Percentiles rank a stretch among this genome's conserved stretches.
Evolutionary conservation across 768 basidiomycete species (phyloP).

Genomic region (Trametes cubensis): DNA sequence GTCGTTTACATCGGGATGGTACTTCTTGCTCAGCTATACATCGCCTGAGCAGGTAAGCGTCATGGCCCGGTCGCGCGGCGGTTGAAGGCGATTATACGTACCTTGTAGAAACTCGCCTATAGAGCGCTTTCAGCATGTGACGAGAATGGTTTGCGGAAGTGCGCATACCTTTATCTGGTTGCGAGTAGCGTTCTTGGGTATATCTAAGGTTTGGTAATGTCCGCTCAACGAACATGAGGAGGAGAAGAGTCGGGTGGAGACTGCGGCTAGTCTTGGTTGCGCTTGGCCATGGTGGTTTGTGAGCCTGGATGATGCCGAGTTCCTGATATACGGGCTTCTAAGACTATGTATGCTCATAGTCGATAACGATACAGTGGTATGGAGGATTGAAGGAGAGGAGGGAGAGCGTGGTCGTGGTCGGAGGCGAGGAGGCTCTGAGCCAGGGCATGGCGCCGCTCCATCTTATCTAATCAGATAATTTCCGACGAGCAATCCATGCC

Average conservation of each 20-base stretch:
- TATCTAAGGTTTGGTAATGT: conserved; percentile 41
- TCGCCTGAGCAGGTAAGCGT: conserved; percentile 13
- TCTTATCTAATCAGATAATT: conserved; percentile 2
- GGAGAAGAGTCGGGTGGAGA: conserved; percentile 1
- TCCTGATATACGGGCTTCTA: background rate
- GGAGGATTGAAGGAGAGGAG: background rate
- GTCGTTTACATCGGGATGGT: conserved; percentile 48
- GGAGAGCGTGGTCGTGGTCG: background rate
- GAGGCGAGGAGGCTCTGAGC: background rate
- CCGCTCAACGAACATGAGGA: conserved; percentile 5
- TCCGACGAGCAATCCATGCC: too few species aligned
- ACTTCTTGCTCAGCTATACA: conserved; percentile 49
- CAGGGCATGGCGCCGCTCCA: background rate
- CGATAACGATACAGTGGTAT: background rate
- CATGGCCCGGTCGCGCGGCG: background rate
- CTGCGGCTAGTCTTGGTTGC: background rate
- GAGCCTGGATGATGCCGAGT: background rate
- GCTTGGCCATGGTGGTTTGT: background rate
- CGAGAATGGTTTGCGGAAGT: background rate
- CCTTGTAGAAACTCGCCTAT: conserved; percentile 43
- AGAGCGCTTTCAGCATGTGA: background rate
- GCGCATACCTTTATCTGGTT: conserved; percentile 40
- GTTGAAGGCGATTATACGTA: conserved; percentile 16
- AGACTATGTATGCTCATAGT: background rate
- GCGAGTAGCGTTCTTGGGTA: conserved; percentile 38